These are phyloP conservation scores for Boechera retrofracta DNA, from an alignment of 345 rosid species.

Conservation along the genomic window DNA sequence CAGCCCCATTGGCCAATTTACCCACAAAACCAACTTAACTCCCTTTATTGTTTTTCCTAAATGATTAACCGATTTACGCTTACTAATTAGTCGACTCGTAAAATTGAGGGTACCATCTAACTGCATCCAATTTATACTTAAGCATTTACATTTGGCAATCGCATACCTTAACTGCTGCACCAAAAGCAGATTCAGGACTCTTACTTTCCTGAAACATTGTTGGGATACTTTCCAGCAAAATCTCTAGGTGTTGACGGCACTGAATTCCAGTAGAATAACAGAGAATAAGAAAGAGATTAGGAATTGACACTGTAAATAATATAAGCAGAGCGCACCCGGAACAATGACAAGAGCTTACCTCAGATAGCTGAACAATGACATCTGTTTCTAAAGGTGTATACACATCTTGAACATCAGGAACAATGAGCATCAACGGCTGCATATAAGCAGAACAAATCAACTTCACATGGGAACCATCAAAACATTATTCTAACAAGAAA, in stretches of 20 bases:
- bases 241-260: slow-evolving; percentile 97
- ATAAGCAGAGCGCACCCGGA: background rate
- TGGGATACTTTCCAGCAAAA: slow-evolving; percentile 93
- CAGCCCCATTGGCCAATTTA: slow-evolving; percentile 14
- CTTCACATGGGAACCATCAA: slow-evolving; percentile 16
- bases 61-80: background rate
- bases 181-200: slow-evolving; percentile 96
- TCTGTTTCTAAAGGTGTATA: slow-evolving; percentile 94
- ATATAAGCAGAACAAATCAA: slow-evolving; percentile 35
- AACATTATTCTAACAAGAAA: background rate
- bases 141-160: slow-evolving; percentile 23
- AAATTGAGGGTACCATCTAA: slow-evolving; percentile 6
- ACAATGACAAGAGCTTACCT: slow-evolving; percentile 59
- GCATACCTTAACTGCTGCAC: slow-evolving; percentile 94
- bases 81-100: background rate
- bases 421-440: slow-evolving; percentile 99
- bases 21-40: slow-evolving; percentile 28
- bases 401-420: slow-evolving; percentile 96
- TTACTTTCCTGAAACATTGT: slow-evolving; percentile 84
- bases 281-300: slow-evolving; percentile 11
- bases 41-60: slow-evolving; percentile 5
- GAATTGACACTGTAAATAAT: background rate
- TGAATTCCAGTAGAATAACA: slow-evolving; percentile 45
- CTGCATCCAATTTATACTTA: slow-evolving; percentile 11
- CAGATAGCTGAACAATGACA: slow-evolving; percentile 87